Conservation (phyloP, 2,329 filamentous ascomycete genomes). For the Rhynchosporium graminicola region DNA sequence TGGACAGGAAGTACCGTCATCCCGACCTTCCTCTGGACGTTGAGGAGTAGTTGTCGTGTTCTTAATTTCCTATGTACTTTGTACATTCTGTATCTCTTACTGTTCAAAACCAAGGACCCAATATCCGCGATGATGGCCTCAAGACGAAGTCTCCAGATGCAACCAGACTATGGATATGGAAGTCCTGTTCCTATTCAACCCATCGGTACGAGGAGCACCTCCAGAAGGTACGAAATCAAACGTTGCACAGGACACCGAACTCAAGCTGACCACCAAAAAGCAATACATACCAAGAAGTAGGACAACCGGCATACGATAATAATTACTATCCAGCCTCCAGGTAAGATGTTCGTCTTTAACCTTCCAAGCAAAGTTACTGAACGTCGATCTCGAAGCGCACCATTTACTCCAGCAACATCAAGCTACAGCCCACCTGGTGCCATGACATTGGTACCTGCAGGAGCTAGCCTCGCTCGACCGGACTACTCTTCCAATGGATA, state of each 20-base stretch:
- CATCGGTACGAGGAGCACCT: constrained; percentile 32
- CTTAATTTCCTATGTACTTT: constrained; percentile 33
- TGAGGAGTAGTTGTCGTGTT: constrained; percentile 24
- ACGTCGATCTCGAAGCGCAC: constrained; percentile 34
- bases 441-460: constrained; percentile 23
- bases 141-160: constrained; percentile 39
- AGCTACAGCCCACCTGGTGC: constrained; percentile 36
- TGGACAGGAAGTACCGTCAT: constrained; percentile 26
- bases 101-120: constrained; percentile 26
- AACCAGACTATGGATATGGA: constrained; percentile 39
- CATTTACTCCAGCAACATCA: constrained; percentile 34
- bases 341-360: constrained; percentile 34
- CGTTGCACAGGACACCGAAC: constrained; percentile 15
- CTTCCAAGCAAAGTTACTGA: constrained; percentile 34
- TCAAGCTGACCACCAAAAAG: constrained; percentile 36
- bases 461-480: constrained; percentile 32
- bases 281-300: constrained; percentile 34
- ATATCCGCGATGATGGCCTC: constrained; percentile 37
- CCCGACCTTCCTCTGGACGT: constrained; percentile 21
- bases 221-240: constrained; percentile 39
- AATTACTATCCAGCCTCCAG: constrained; percentile 38
- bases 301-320: constrained; percentile 34
- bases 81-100: constrained; percentile 33
- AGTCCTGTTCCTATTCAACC: constrained; percentile 26
- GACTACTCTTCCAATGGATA: constrained; percentile 39